phyloP scores from a whole-genome alignment of 78 protist genomes.

The Dictyostelium intermedium region DNA sequence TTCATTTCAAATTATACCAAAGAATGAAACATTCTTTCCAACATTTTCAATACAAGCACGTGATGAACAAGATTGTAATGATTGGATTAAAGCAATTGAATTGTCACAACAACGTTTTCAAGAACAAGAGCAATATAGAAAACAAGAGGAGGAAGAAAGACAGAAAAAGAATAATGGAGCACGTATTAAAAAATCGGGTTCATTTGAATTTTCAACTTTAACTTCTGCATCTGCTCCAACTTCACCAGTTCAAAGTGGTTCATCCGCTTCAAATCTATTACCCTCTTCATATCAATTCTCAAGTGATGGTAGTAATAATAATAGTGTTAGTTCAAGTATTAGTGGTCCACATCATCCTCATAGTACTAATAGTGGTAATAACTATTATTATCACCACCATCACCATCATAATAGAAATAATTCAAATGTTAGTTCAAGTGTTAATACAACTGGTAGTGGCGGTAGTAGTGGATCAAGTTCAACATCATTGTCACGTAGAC shows the following conservation, averaged over 20 bases:
- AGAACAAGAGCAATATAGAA: background rate
- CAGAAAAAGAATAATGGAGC: constrained; percentile 52
- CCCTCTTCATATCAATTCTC: background rate
- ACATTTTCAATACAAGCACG: constrained; percentile 56
- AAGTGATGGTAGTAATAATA: background rate
- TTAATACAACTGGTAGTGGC: background rate
- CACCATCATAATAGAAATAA: background rate
- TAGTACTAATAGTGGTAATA: background rate
- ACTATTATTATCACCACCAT: background rate
- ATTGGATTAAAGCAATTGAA: constrained; percentile 59
- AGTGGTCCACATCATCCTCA: background rate
- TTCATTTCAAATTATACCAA: constrained; percentile 60
- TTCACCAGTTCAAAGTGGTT: constrained; percentile 11
- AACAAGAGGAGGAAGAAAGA: constrained; percentile 1
- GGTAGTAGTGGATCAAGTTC: background rate
- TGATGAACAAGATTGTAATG: constrained; percentile 49
- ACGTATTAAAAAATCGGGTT: constrained; percentile 39
- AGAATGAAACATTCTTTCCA: constrained; percentile 39
- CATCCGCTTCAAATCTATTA: constrained; percentile 5
- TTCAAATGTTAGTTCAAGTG: background rate
- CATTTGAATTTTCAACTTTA: constrained; percentile 64
- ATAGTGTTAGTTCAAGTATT: background rate
- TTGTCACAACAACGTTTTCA: constrained; percentile 2
- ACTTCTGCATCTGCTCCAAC: constrained; percentile 65
- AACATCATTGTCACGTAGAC: background rate